Conservation (phyloP, 106 monocot species). For the Acanthochlamys bracteata region DNA sequence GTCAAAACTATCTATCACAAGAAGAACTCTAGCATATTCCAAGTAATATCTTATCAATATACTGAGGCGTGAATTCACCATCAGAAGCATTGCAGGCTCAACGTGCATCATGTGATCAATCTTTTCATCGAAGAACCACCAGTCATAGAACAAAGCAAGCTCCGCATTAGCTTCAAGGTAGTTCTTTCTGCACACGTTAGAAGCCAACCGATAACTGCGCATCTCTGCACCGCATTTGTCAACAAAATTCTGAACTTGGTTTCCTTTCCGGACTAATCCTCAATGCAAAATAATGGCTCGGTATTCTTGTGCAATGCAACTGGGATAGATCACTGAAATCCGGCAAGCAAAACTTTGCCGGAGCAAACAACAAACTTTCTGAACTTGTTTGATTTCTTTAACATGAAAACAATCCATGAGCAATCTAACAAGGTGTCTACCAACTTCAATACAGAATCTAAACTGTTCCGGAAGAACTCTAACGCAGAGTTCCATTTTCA, state of each 20-base stretch:
- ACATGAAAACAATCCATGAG: slow-evolving; percentile 54
- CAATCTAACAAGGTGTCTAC: slow-evolving; percentile 63
- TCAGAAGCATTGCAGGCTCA: slow-evolving; percentile 82
- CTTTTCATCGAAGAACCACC: slow-evolving; percentile 71
- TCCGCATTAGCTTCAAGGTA: slow-evolving; percentile 69
- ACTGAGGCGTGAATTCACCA: slow-evolving; percentile 70
- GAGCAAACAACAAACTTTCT: slow-evolving; percentile 50
- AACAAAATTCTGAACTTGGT: slow-evolving; percentile 64
- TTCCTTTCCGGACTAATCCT: slow-evolving; percentile 61
- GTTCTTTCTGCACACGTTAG: slow-evolving; percentile 50
- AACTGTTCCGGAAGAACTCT: slow-evolving; percentile 45
- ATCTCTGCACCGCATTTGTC: slow-evolving; percentile 57
- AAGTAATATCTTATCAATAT: slow-evolving; percentile 59
- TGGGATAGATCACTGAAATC: slow-evolving; percentile 41
- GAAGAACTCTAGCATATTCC: slow-evolving; percentile 70
- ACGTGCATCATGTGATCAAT: slow-evolving; percentile 65
- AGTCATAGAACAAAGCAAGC: slow-evolving; percentile 89
- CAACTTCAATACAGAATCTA: slow-evolving; percentile 45
- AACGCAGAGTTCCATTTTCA: slow-evolving; percentile 58
- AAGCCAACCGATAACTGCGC: slow-evolving; percentile 91
- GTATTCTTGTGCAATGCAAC: slow-evolving; percentile 38
- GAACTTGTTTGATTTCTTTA: slow-evolving; percentile 58
- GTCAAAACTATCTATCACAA: slow-evolving; percentile 80
- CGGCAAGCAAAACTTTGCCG: slow-evolving; percentile 27
- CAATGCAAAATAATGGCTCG: slow-evolving; percentile 37